Base-by-base conservation (phyloP, 495 filamentous ascomycete species). In the Penicillium waksmanii region DNA sequence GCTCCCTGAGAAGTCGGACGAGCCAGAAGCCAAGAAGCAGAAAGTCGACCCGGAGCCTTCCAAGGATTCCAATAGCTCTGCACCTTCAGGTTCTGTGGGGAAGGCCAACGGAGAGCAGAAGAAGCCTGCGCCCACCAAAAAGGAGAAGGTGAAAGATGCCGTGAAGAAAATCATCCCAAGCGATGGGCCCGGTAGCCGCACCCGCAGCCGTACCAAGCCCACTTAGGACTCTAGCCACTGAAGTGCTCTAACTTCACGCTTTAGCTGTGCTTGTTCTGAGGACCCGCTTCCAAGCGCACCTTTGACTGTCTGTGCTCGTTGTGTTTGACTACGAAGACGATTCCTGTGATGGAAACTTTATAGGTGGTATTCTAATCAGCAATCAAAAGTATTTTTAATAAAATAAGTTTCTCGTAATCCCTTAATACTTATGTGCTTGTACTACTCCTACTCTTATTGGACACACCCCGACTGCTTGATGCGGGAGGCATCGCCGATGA, bases 181-280 rank as follows among this genome's bases (percentile, higher is more conserved):
- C 15, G 74, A 73, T 66, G 71, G 74, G 11, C 70, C 73, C 58
- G 74, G 76, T 33, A 76, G 70, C 51, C 68, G 74, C n/a, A 79
- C 76, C 44, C 74, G 76, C 44, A 77, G 73, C 62, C 73, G 74
- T 18, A 76, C 74, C 53, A 76, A 79, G 62, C 62, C 53, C 47
- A 46, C 66, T 42, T 70, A 57, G 42, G 50, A n/a, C 13, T n/a
- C n/a, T 17, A 18, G 7, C 17, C 35, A 21, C 8, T 4, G 42
- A 44, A 18, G 42, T 44, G 36, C 36, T 38, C 36, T n/a, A 9
- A 38, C 36, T 38, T n/a, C 12, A 38, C 36, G n/a, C n/a, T 44
- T 40, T 44, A 18, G 42, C n/a, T 44, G 17, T 18, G 9, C 17
- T 44, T 18, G 13, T 44, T 2, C 42, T 44, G 19, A 17, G 42